phyloP scores from a whole-genome alignment of 169 alveolate genomes.

The Cytauxzoon felis region DNA sequence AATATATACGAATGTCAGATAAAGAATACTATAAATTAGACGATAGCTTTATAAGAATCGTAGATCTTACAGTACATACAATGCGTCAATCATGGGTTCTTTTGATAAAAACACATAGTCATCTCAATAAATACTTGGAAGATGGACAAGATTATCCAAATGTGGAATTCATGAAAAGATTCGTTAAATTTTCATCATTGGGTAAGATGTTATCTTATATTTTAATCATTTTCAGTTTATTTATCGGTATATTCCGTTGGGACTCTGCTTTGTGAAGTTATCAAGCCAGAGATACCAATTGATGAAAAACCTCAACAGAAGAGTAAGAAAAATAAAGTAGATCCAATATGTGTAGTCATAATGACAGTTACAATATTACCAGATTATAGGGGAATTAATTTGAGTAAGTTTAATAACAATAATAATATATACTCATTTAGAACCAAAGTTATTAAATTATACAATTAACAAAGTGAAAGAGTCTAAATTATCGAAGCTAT shows the following conservation, averaged over 20 bases:
- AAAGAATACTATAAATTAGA: background rate
- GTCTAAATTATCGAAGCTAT: constrained; percentile 25
- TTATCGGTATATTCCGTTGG: constrained; percentile 29
- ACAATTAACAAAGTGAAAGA: constrained; percentile 42
- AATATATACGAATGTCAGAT: background rate
- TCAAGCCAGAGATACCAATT: constrained; percentile 25
- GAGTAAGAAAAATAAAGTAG: constrained; percentile 13
- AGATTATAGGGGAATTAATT: constrained; percentile 31
- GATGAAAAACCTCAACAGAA: background rate
- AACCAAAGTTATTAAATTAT: constrained; percentile 25
- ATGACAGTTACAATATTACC: constrained; percentile 29
- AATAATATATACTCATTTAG: background rate
- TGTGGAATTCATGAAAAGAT: constrained; percentile 6
- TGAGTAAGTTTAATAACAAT: constrained; percentile 13
- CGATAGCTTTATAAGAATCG: constrained; percentile 6
- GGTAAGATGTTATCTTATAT: constrained; percentile 2
- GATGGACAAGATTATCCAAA: constrained; percentile 32
- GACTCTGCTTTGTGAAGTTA: constrained; percentile 33
- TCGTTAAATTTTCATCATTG: constrained; percentile 28
- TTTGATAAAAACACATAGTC: constrained; percentile 8
- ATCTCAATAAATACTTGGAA: constrained; percentile 17
- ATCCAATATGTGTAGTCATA: constrained; percentile 40
- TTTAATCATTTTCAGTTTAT: constrained; percentile 31
- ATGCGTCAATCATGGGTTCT: constrained; percentile 50
- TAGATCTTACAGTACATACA: constrained; percentile 48